Conservation (phyloP, 2,329 filamentous ascomycete species). For the Colletotrichum incanum region DNA sequence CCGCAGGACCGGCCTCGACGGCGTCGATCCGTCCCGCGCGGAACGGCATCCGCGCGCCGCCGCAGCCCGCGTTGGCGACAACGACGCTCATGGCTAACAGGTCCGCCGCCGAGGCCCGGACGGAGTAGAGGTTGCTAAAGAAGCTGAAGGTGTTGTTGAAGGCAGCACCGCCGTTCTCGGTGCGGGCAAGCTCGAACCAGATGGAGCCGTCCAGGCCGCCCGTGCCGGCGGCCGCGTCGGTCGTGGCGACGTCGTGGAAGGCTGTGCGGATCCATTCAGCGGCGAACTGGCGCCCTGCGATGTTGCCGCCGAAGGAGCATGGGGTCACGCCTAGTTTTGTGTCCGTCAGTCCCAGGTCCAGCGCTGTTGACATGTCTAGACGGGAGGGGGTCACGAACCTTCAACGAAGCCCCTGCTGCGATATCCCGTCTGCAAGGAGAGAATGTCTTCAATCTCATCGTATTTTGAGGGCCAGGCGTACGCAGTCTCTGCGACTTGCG, state of each 20-base stretch:
- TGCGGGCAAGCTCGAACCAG: slow-evolving; percentile 49
- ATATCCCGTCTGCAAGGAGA: slow-evolving; percentile 46
- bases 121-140: slow-evolving; percentile 46
- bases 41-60: slow-evolving; percentile 47
- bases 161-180: slow-evolving; percentile 50
- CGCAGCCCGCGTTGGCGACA: slow-evolving; percentile 46
- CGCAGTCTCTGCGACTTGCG: slow-evolving; percentile 11
- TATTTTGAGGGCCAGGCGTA: slow-evolving; percentile 46
- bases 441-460: slow-evolving; percentile 46
- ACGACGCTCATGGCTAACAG: slow-evolving; percentile 52
- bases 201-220: slow-evolving; percentile 53
- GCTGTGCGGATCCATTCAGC: slow-evolving; percentile 53
- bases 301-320: slow-evolving; percentile 45
- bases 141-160: slow-evolving; percentile 51
- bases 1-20: slow-evolving; percentile 45
- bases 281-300: slow-evolving; percentile 47
- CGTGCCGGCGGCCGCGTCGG: slow-evolving; percentile 47
- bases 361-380: neutral
- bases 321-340: slow-evolving; percentile 36
- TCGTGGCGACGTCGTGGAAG: slow-evolving; percentile 52
- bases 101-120: slow-evolving; percentile 48
- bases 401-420: slow-evolving; percentile 45
- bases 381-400: slow-evolving; percentile 33
- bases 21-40: slow-evolving; percentile 48
- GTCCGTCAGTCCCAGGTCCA: neutral